phyloP scores from a whole-genome alignment of 2,329 filamentous ascomycete genomes.

The Blastomyces emzantsi region DNA sequence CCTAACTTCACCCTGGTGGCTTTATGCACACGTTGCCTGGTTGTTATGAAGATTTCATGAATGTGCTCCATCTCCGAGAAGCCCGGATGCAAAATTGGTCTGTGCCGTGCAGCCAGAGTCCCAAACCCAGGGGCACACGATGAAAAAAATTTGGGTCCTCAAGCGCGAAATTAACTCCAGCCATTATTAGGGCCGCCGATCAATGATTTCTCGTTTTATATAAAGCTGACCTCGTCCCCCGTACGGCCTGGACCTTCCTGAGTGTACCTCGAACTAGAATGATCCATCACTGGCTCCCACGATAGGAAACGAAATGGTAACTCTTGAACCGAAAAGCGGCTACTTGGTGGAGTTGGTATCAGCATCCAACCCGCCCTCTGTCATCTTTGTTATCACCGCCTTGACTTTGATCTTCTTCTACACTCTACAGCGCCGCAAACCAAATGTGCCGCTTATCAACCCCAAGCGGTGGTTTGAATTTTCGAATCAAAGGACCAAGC shows the following conservation, averaged over 20 bases:
- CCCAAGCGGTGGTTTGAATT: slow-evolving; percentile 6
- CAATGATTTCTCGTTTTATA: neutral
- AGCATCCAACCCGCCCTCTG: neutral
- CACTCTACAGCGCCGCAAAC: slow-evolving; percentile 2
- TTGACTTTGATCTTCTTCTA: slow-evolving; percentile 3
- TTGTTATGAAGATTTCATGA: too few relatives aligned
- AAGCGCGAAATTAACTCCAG: neutral
- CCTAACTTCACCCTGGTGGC: too few relatives aligned
- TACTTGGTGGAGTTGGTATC: neutral
- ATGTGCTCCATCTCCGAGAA: neutral
- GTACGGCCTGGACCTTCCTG: too few relatives aligned
- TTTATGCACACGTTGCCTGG: too few relatives aligned
- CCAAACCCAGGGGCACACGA: neutral
- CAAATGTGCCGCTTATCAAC: neutral
- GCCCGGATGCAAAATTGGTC: neutral
- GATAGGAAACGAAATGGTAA: neutral
- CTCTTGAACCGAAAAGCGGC: neutral
- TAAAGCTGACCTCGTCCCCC: neutral
- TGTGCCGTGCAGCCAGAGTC: neutral
- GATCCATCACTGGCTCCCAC: too few relatives aligned
- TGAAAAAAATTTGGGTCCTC: neutral
- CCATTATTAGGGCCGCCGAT: neutral
- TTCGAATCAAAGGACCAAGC: slow-evolving; percentile 2
- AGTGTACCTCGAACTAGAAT: neutral
- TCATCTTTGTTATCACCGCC: slow-evolving; percentile 2